Percentiles rank a stretch among this genome's conserved stretches.
Conservation (phyloP, 2,329 filamentous ascomycete species). For the Phoma sp. region DNA sequence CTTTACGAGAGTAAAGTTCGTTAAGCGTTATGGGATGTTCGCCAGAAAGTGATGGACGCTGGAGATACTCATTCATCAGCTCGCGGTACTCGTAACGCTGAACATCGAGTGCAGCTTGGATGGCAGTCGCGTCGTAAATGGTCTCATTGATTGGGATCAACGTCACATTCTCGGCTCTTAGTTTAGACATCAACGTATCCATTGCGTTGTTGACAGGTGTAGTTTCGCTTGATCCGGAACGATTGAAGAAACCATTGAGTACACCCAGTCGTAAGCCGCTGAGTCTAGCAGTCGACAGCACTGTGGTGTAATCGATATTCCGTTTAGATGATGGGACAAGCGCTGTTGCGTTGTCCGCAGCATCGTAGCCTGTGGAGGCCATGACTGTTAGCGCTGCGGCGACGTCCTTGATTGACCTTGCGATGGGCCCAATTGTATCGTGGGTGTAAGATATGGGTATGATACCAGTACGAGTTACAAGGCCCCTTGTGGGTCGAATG, state of each 20-base stretch:
- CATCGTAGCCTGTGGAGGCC: slow-evolving; percentile 59
- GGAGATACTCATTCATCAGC: slow-evolving; percentile 62
- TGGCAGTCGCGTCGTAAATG: slow-evolving; percentile 60
- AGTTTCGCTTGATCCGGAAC: slow-evolving; percentile 59
- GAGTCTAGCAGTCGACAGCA: slow-evolving; percentile 46
- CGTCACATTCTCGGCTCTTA: slow-evolving; percentile 57
- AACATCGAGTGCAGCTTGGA: slow-evolving; percentile 60
- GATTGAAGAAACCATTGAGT: slow-evolving; percentile 65
- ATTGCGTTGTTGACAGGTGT: slow-evolving; percentile 64
- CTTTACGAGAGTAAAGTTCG: slow-evolving; percentile 56
- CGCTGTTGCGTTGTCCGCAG: slow-evolving; percentile 60
- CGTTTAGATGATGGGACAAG: slow-evolving; percentile 52
- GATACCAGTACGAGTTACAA: slow-evolving; percentile 59
- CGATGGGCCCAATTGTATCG: slow-evolving; percentile 64
- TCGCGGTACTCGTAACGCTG: slow-evolving; percentile 67
- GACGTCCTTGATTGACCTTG: slow-evolving; percentile 58
- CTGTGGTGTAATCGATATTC: slow-evolving; percentile 56
- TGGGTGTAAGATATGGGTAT: slow-evolving; percentile 65
- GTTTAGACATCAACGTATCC: slow-evolving; percentile 53
- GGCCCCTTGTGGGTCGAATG: slow-evolving; percentile 62
- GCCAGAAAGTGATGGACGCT: slow-evolving; percentile 52
- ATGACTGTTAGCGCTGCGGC: slow-evolving; percentile 60
- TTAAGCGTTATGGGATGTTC: slow-evolving; percentile 54
- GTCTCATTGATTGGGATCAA: slow-evolving; percentile 58
- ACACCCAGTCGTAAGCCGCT: slow-evolving; percentile 57